Percentiles rank a stretch among this genome's conserved stretches.
These are phyloP conservation scores for Pseudonitzschia multistriata DNA, from an alignment of 108 stramenopile species.

Conservation along the genomic window DNA sequence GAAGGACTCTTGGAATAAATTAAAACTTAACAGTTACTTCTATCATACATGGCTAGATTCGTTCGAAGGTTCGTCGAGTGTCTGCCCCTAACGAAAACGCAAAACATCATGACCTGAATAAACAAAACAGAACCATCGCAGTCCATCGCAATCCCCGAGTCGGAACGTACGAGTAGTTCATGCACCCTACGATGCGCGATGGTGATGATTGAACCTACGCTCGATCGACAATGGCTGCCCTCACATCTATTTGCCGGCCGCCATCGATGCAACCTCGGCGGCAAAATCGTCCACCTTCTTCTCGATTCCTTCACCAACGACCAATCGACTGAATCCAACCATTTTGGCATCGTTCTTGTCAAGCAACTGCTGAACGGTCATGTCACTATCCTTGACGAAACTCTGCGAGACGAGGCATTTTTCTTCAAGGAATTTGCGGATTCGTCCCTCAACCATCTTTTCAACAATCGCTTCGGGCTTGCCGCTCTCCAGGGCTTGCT, in stretches of 20 bases:
- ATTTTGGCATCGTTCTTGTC: conserved; percentile 74
- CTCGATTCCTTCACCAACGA: conserved; percentile 82
- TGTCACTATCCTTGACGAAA: conserved; percentile 73
- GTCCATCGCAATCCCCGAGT: no score
- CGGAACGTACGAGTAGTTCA: no score
- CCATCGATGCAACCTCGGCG: conserved; percentile 76
- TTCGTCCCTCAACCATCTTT: conserved; percentile 82
- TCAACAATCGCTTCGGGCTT: conserved; percentile 80
- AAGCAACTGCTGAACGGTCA: conserved; percentile 70
- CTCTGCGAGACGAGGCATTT: conserved; percentile 72
- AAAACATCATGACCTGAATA: no score
- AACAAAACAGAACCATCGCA: no score
- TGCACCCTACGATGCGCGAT: no score
- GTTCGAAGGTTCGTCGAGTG: no score
- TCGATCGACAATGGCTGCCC: no score
- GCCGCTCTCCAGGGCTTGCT: conserved; percentile 62
- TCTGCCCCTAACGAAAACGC: no score
- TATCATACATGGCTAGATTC: not conserved
- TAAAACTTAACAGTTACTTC: not conserved
- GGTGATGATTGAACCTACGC: no score
- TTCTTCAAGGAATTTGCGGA: conserved; percentile 78
- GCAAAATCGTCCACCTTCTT: conserved; percentile 80
- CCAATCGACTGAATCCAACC: conserved; percentile 72
- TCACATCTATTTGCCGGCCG: conserved; percentile 22
- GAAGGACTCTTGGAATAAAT: not conserved